A percentile compares a stretch with the other conserved stretches of the same genome.
Conservation (phyloP, 495 filamentous ascomycete species). For the Lepraria neglecta region DNA sequence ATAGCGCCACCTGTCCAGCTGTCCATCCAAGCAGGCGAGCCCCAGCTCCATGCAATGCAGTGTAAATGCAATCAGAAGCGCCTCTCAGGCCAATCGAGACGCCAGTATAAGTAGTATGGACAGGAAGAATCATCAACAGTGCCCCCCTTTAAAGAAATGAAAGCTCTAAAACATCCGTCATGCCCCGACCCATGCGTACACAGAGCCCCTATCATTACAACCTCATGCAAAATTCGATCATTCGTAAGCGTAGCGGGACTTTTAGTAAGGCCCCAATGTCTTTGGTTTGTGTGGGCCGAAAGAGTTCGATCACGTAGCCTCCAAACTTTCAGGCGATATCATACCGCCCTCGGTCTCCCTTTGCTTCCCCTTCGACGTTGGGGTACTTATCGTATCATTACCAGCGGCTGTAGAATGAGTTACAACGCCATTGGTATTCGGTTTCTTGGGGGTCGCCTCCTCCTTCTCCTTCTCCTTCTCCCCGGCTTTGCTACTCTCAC, state of each 20-base stretch:
- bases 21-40: not conserved
- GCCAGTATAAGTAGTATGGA: not conserved
- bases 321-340: conserved; percentile 29
- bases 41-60: conserved; percentile 11
- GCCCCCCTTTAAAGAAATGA: not conserved
- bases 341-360: conserved; percentile 50
- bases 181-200: conserved; percentile 12
- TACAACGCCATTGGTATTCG: conserved; percentile 26
- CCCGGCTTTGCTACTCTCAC: conserved; percentile 11
- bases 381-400: conserved; percentile 17
- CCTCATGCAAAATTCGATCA: conserved; percentile 3
- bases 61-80: not conserved
- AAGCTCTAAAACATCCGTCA: not conserved
- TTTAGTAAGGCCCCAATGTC: not conserved
- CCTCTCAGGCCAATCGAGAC: not conserved
- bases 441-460: conserved; percentile 31
- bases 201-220: conserved; percentile 14
- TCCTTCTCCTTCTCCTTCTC: conserved; percentile 39
- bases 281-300: not conserved
- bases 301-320: conserved; percentile 19
- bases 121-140: not conserved
- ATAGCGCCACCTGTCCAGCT: conserved; percentile 4
- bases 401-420: not conserved
- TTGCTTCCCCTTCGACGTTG: conserved; percentile 47
- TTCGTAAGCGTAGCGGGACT: not conserved